Evolutionary conservation across 2,329 filamentous ascomycete species (phyloP), one percentile per base, ranked within the genome.

Genomic region (Paecilomyces variotii): DNA sequence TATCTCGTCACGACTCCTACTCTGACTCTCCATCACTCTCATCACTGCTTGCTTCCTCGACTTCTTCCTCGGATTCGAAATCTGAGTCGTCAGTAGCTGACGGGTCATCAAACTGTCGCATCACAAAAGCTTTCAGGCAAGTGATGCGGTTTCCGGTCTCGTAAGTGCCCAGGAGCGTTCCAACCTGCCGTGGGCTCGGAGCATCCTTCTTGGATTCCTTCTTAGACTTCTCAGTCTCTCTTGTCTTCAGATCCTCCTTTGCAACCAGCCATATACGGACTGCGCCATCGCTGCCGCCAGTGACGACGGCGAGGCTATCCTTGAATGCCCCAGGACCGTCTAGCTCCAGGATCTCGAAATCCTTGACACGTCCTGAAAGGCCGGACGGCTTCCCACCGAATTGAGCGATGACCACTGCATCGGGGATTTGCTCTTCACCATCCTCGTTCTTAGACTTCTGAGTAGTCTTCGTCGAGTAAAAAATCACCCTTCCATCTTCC

Each of bases 71-170:
- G 50, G 74, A 74, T 63, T 81, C 79, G 53, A 78, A 78, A 58
- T 84, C 84, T 19, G 84, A 84, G 65, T 85, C 85, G 52, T 80
- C 78, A 25, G 82, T 82, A 49, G 86, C 84, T 14, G 84, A 82
- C 53, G 82, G 67, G 45, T 72, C 69, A 53, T 70, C 69, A 3
- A 75, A 79, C 65, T 86, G 82, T 72, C 89, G 83, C 90, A 97
- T 95, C 62, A 90, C 79, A 77, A 96, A 97, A 25, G 88, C 88
- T 66, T 85, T 86, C 67, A 97, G 70, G 71, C 94, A 97, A 39
- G 92, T 97, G 64, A 97, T 91, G 58, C 94, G 82, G 71, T 93
- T 92, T 53, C 87, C 86, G 25, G 92, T 96, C 74, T 92, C 88
- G 68, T 94, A 94, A 32, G 83, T 86, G 14, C 87, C 91, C 52